phyloP scores from a whole-genome alignment of 2,329 filamentous ascomycete genomes.

The Cadophora gregata region DNA sequence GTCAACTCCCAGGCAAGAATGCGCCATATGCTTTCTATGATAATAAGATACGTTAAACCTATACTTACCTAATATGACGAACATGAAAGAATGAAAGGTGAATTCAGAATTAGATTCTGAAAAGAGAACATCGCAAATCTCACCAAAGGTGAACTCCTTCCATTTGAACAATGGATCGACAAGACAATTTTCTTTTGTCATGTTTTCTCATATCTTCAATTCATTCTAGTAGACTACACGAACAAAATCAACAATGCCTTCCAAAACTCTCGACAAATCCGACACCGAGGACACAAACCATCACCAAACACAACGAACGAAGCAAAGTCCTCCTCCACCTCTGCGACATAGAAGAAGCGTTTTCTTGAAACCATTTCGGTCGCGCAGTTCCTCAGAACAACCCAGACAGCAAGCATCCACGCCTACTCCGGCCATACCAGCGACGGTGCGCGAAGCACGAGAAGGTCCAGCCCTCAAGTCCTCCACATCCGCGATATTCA shows the following conservation, averaged over 20 bases:
- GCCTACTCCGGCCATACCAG: background rate
- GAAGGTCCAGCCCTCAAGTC: slow-evolving; percentile 7
- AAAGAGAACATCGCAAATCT: background rate
- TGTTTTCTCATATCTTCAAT: background rate
- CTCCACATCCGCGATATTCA: slow-evolving; percentile 18
- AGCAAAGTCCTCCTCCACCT: background rate
- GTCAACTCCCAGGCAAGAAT: background rate
- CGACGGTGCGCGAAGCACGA: background rate
- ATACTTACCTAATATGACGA: background rate
- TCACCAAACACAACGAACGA: background rate
- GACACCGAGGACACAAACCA: background rate
- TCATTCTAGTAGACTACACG: background rate
- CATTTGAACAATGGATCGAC: background rate
- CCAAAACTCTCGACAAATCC: background rate
- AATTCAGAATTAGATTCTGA: background rate
- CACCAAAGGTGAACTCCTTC: background rate
- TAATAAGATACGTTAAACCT: background rate
- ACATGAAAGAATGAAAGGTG: background rate
- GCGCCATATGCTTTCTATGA: background rate
- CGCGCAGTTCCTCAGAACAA: background rate
- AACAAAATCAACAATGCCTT: background rate
- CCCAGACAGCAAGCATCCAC: background rate
- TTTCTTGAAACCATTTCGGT: slow-evolving; percentile 5
- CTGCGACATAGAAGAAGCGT: slow-evolving; percentile 12
- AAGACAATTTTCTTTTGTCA: background rate